These are phyloP conservation scores for Penicillium samsonianum DNA, from an alignment of 495 filamentous ascomycete species.

Conservation along the genomic window DNA sequence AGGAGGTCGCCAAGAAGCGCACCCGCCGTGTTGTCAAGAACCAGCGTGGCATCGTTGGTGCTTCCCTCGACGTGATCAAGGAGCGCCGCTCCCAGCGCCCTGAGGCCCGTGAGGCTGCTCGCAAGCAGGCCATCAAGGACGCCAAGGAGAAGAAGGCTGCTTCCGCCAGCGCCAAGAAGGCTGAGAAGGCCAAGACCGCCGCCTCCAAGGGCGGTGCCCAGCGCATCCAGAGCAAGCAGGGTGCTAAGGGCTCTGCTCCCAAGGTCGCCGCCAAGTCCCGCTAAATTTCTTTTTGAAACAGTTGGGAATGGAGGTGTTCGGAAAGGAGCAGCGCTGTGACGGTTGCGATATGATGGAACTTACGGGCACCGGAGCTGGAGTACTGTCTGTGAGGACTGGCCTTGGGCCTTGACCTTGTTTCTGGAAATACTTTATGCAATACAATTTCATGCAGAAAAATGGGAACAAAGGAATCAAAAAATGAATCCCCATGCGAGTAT, in stretches of 20 bases:
- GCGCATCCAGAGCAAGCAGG: constrained; percentile 92
- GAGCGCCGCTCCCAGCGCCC: constrained; percentile 92
- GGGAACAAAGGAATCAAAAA: constrained; percentile 33
- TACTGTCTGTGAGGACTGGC: constrained; percentile 31
- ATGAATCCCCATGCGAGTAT: constrained; percentile 22
- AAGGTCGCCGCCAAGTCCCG: constrained; percentile 88
- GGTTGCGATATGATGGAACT: constrained; percentile 40
- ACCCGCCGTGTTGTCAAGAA: constrained; percentile 97
- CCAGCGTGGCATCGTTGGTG: constrained; percentile 98
- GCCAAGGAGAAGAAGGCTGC: constrained; percentile 96
- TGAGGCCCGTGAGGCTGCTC: constrained; percentile 91
- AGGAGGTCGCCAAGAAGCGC: constrained; percentile 99
- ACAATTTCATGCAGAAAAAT: constrained; percentile 31
- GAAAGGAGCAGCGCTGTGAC: constrained; percentile 22
- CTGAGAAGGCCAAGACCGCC: constrained; percentile 96
- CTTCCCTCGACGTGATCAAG: constrained; percentile 99
- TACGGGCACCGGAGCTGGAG: constrained; percentile 25
- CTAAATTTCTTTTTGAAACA: constrained; percentile 56
- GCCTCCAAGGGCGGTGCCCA: constrained; percentile 70
- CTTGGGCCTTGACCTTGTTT: constrained; percentile 34
- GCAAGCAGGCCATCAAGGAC: constrained; percentile 86
- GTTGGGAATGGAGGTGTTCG: constrained; percentile 28
- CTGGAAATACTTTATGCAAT: constrained; percentile 34
- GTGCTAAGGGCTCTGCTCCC: constrained; percentile 81
- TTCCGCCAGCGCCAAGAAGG: constrained; percentile 89